phyloP scores from a whole-genome alignment of 352 stramenopile species.

The Detonula confervacea region DNA sequence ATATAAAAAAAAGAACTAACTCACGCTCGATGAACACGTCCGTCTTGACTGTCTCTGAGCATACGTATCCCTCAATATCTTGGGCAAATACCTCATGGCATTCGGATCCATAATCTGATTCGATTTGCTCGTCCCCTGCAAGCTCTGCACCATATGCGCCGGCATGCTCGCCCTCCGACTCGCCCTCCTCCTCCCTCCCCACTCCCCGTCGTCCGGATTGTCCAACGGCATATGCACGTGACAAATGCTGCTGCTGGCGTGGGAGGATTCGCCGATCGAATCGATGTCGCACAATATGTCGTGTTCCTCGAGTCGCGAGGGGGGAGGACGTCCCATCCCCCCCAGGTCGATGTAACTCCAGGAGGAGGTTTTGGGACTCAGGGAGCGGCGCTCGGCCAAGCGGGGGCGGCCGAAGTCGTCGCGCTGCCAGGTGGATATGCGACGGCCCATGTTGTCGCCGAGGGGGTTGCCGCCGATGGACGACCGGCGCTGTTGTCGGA shows the following conservation, averaged over 20 bases:
- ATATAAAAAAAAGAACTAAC: too few relatives aligned
- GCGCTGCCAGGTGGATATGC: not conserved
- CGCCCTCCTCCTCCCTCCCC: not conserved
- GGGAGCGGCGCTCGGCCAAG: constrained; percentile 33
- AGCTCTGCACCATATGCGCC: not conserved
- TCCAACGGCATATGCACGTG: not conserved
- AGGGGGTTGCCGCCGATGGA: not conserved
- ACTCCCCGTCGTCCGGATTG: not conserved
- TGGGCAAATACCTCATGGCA: constrained; percentile 58
- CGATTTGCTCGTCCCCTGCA: constrained; percentile 8
- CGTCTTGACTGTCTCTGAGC: constrained; percentile 38
- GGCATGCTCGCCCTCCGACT: constrained; percentile 16
- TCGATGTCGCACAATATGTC: not conserved
- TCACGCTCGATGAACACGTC: constrained; percentile 7
- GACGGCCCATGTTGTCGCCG: not conserved
- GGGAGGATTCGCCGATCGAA: not conserved
- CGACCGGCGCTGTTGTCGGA: not conserved
- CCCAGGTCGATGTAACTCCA: too few relatives aligned
- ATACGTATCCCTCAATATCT: constrained; percentile 62
- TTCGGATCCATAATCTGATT: constrained; percentile 48
- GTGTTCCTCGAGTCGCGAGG: constrained; percentile 17
- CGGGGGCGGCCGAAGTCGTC: constrained; percentile 21
- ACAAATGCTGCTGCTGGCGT: not conserved
- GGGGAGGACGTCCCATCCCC: not conserved
- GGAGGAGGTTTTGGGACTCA: constrained; percentile 31